Conservation (phyloP, 2,329 filamentous ascomycete species). For the Metarhizium rileyi region DNA sequence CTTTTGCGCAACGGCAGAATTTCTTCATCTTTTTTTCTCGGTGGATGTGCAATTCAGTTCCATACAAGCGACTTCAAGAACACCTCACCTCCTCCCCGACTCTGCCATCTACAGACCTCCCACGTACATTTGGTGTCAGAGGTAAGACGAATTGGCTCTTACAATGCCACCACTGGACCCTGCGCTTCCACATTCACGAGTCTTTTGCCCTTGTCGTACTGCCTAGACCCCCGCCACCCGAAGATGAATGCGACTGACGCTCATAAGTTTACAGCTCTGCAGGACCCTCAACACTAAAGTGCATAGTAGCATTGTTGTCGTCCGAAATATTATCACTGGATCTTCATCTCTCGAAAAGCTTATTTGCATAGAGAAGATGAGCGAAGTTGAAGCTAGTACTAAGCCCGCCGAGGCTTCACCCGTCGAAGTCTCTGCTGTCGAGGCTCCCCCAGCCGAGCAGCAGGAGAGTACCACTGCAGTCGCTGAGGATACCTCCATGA, state of each 20-base stretch:
- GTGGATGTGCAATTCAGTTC: neutral
- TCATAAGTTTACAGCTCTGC: neutral
- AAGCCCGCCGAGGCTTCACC: constrained; percentile 16
- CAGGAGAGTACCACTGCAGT: constrained; percentile 4
- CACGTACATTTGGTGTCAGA: neutral
- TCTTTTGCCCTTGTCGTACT: neutral
- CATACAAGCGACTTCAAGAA: neutral
- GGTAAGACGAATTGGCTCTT: neutral
- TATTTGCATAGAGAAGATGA: constrained; percentile 6
- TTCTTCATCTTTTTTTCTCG: constrained; percentile 3
- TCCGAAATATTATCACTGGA: neutral
- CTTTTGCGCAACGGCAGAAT: constrained; percentile 6
- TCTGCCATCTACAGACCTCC: neutral
- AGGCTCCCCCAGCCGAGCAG: constrained; percentile 17
- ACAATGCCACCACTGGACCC: neutral
- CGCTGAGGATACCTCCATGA: constrained; percentile 21
- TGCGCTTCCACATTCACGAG: neutral
- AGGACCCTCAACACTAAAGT: neutral
- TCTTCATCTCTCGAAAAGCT: neutral
- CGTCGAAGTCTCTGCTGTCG: constrained; percentile 16
- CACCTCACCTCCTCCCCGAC: neutral
- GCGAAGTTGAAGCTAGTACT: constrained; percentile 14
- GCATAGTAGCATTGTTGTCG: neutral
- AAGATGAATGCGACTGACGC: neutral
- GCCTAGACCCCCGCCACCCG: neutral